Conservation (phyloP, 23 red algal species). For the Gracilariopsis chorda region DNA sequence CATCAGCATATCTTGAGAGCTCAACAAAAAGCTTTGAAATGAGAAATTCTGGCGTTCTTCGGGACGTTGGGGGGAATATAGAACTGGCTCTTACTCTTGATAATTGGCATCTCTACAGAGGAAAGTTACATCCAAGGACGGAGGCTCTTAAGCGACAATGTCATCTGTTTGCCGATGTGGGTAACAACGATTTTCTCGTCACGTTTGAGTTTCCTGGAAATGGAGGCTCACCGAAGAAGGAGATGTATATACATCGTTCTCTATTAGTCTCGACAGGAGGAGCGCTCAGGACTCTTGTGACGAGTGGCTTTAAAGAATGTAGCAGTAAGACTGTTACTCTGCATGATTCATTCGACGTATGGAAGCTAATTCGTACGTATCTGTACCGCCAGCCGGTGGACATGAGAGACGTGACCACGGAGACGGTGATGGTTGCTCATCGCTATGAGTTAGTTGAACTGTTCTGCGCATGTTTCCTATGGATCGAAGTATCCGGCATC, state of each 20-base stretch:
- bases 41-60: no score
- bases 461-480: not conserved
- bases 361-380: not conserved
- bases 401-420: not conserved
- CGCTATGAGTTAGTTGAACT: not conserved
- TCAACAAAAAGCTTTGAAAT: no score
- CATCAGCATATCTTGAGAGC: no score
- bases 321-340: not conserved
- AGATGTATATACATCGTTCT: not conserved
- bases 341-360: not conserved
- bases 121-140: not conserved
- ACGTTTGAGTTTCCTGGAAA: not conserved
- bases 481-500: not conserved
- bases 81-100: no score
- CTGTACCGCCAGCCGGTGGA: not conserved
- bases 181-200: not conserved
- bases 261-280: not conserved
- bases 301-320: not conserved
- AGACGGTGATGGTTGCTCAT: not conserved
- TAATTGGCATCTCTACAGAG: no score
- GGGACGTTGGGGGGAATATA: no score
- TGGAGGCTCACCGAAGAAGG: no score
- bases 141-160: not conserved
- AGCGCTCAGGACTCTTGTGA: not conserved
- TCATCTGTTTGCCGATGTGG: not conserved